phyloP scores from a whole-genome alignment of 768 basidiomycete genomes.

The Scleroderma citrinum region DNA sequence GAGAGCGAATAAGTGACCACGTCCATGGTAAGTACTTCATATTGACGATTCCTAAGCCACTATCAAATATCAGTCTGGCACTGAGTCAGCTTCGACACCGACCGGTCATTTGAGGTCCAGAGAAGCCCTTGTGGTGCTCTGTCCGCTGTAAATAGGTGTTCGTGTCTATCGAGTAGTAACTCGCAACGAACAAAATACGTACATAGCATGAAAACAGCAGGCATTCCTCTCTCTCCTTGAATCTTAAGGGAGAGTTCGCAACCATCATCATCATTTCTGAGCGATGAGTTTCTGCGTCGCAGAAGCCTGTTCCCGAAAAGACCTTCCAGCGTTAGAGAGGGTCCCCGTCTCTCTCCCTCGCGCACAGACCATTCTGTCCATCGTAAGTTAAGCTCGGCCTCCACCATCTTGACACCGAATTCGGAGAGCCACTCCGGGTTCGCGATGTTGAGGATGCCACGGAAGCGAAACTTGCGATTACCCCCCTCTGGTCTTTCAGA shows the following conservation, averaged over 20 bases:
- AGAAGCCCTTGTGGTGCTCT: conserved; percentile 25
- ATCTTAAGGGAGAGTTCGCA: conserved; percentile 36
- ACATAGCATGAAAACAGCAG: conserved; percentile 39
- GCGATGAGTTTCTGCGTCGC: conserved; percentile 8
- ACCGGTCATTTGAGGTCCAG: conserved; percentile 28
- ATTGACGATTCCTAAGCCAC: conserved; percentile 35
- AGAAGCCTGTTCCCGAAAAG: conserved; percentile 26
- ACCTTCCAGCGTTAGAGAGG: conserved; percentile 29
- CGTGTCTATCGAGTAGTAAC: not conserved
- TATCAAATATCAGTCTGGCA: conserved; percentile 2
- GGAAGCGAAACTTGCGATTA: conserved; percentile 38
- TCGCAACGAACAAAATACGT: conserved; percentile 5
- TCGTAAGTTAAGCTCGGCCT: conserved; percentile 39
- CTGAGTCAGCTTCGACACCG: conserved; percentile 1
- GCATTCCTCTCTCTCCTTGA: conserved; percentile 34
- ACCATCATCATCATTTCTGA: conserved; percentile 8
- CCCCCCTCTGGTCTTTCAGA: conserved; percentile 35
- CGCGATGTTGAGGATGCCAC: conserved; percentile 44
- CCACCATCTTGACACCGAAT: conserved; percentile 35
- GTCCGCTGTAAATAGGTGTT: conserved; percentile 16
- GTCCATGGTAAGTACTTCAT: conserved; percentile 43
- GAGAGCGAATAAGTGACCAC: conserved; percentile 36
- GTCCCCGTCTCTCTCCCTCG: conserved; percentile 13
- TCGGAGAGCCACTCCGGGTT: conserved; percentile 46
- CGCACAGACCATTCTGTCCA: conserved; percentile 26